Conservation (phyloP, 2,329 filamentous ascomycete genomes). For the Beauveria varroae region DNA sequence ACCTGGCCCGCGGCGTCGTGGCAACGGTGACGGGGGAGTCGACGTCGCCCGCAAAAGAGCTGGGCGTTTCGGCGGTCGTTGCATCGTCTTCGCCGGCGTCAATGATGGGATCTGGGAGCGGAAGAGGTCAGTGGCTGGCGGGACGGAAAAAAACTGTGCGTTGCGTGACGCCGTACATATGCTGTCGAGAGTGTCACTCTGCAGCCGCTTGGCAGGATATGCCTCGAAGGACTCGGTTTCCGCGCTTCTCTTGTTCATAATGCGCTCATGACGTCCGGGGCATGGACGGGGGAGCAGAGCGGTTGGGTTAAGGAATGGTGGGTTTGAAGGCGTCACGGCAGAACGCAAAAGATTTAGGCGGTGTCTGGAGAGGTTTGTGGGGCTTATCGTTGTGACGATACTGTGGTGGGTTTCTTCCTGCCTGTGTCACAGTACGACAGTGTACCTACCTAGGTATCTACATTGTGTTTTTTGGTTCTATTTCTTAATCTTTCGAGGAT, state of each 20-base stretch:
- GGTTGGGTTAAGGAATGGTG: slow-evolving; percentile 9
- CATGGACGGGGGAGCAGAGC: slow-evolving; percentile 2
- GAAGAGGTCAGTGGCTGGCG: slow-evolving; percentile 9
- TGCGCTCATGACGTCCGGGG: slow-evolving; percentile 5
- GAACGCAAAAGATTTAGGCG: slow-evolving; percentile 26
- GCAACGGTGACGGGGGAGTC: slow-evolving; percentile 26
- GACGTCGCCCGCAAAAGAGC: slow-evolving; percentile 21
- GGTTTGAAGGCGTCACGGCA: slow-evolving; percentile 18
- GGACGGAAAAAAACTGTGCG: neutral
- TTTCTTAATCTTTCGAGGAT: too few relatives aligned
- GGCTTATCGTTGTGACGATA: slow-evolving; percentile 12
- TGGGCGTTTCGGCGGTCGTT: slow-evolving; percentile 25
- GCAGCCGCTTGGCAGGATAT: slow-evolving; percentile 21
- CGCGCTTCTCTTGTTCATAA: slow-evolving; percentile 28
- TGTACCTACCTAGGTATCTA: too few relatives aligned
- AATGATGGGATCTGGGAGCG: slow-evolving; percentile 17
- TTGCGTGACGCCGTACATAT: slow-evolving; percentile 16
- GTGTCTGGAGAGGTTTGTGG: slow-evolving; percentile 26
- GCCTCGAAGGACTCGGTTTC: slow-evolving; percentile 17
- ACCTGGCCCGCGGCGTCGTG: slow-evolving; percentile 41
- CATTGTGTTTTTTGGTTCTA: too few relatives aligned
- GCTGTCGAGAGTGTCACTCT: slow-evolving; percentile 15
- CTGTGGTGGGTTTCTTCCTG: slow-evolving; percentile 4
- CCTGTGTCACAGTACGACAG: too few relatives aligned
- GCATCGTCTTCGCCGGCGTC: slow-evolving; percentile 28